Base-by-base conservation (phyloP, 2,329 filamentous ascomycete species). In the Cercospora brassicicola region DNA sequence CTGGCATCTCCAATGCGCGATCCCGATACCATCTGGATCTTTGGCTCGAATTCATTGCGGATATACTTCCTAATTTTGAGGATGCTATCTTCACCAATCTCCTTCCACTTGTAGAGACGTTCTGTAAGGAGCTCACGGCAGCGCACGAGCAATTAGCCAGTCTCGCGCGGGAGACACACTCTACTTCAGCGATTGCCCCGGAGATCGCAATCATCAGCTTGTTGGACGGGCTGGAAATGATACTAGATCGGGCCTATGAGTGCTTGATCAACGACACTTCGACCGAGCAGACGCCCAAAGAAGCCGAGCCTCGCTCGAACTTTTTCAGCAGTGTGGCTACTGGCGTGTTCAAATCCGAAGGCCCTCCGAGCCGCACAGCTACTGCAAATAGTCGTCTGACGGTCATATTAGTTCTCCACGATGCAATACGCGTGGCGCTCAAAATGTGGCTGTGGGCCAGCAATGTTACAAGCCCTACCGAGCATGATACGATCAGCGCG, bases 301-400 rank as follows among this genome's bases (percentile, higher is more conserved):
- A 89, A 68, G 23, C 92, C 96, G 75, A 91, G 92, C 73, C 88
- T 90, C 13, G 92, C 94, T 76, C 67, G 7, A 90, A 93, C 4
- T 94, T 97, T 77, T 96, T 98, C 76, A 93, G 93, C 55, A 96
- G 92, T 73, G 96, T 97, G 88, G 92, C 96, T 1, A 95, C 93
- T 0, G 93, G 93, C 1, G 92, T 97, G 0, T 97, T 97, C 77
- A 87, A 92, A 42, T 88, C 91, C 0, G 93, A 97, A 67, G 84
- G 87, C 0, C 89, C 87, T 1, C 72, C 75, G 69, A 86, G 88
- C n/a, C 89, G 93, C 59, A 93, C 90, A 67, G 88, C 90, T 7
- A 93, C 92, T n/a, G 93, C 94, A 8, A 99, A 98, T 76, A 94
- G 95, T 74, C 88, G 94, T 56, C 84, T 99, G 23, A 98, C 95